Base-by-base conservation (phyloP, 2,329 filamentous ascomycete genomes). In the Fusarium avenaceum region DNA sequence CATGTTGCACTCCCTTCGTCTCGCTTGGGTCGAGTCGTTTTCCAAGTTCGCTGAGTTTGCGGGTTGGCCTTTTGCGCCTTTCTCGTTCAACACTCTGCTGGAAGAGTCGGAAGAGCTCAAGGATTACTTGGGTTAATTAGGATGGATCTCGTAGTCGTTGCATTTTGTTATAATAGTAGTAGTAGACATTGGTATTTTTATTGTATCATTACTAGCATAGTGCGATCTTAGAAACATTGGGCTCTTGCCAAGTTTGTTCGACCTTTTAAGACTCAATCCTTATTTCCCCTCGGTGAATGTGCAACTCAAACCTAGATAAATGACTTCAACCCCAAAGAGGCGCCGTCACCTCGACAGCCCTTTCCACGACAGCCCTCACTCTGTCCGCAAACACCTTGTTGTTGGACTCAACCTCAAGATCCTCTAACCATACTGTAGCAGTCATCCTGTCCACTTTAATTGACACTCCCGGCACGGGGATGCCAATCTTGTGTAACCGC, bases 11-110 rank as follows among this genome's bases (percentile, higher is more conserved):
- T 93, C 90, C 63, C 86, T 97, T 72, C 88, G 94, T 85, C 83
- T 97, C 76, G 94, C 97, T 74, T 97, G 94, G 94, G 94, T 97
- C 67, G 95, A 97, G 81, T 95, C 94, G 19, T 97, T 97, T 89
- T 96, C 93, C 82, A 97, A 97, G 84, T 95, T 97, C 84, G 96
- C 96, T 80, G 90, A 97, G 77, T 96, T 96, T 75, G 92, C 92
- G 62, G 94, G 94, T 54, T 89, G 94, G 80, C 86, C 93, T 3
- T 97, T 97, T 80, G 85, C 90, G 76, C 94, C 94, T 6, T 97
- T 97, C 78, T 96, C 92, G 67, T 97, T 97, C 80, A 89, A 90
- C 81, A 85, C 87, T 35, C 82, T 97, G 77, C 81, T 97, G 71
- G 94, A 97, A 80, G 94, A 97, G 78, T 92, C 96, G 63, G 87